Percentiles rank a stretch among this genome's conserved stretches.
Evolutionary conservation across 306 rosid genomes (phyloP).

Genomic region (Mucuna pruriens): DNA sequence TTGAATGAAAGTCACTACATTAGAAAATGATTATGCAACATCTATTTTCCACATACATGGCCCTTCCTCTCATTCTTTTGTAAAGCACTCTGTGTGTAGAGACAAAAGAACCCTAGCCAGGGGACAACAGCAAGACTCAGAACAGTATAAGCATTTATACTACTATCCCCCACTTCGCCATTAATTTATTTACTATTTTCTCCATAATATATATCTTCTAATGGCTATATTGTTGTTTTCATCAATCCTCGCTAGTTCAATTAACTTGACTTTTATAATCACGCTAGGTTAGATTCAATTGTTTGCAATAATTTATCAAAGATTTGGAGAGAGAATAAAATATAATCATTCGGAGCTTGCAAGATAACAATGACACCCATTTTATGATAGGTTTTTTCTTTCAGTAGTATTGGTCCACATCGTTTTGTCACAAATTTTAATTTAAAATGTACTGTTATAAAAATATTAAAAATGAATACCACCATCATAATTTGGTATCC

Average conservation of each 20-base stretch:
- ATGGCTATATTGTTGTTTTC: neutral
- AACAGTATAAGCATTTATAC: neutral
- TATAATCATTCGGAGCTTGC: neutral
- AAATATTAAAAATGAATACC: neutral
- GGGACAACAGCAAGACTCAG: slow-evolving; percentile 9
- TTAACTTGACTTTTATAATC: slow-evolving; percentile 10
- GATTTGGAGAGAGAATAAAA: slow-evolving; percentile 27
- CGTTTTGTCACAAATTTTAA: neutral
- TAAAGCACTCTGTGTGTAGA: neutral
- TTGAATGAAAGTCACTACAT: slow-evolving; percentile 3
- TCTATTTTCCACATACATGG: slow-evolving; percentile 13
- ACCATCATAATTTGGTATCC: neutral
- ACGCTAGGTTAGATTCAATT: slow-evolving; percentile 2
- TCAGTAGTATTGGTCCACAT: neutral
- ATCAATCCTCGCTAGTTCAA: neutral
- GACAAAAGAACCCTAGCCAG: slow-evolving; percentile 14
- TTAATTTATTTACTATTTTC: slow-evolving; percentile 6
- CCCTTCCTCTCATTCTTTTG: neutral
- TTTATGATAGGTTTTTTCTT: neutral
- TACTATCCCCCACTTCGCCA: slow-evolving; percentile 1
- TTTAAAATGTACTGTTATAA: neutral
- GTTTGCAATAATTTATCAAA: slow-evolving; percentile 14
- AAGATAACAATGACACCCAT: neutral
- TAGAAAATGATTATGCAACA: slow-evolving; percentile 27
- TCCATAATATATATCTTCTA: neutral